phyloP scores from a whole-genome alignment of 2,329 filamentous ascomycete species.

The Talaromyces sp. region DNA sequence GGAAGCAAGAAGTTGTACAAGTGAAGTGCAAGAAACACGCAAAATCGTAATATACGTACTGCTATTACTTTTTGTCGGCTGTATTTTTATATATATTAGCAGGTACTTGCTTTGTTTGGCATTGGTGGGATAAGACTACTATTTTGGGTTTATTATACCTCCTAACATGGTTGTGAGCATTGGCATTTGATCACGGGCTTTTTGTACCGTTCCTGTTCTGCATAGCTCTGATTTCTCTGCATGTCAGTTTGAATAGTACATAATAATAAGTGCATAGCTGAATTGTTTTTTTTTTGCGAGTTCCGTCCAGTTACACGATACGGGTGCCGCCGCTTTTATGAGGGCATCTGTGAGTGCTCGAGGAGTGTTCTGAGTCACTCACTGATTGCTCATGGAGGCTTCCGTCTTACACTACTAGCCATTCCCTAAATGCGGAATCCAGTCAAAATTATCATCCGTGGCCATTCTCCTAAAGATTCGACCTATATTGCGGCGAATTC shows the following conservation, averaged over 20 bases:
- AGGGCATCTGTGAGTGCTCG: too few relatives aligned
- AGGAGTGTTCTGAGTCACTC: too few relatives aligned
- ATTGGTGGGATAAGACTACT: not conserved
- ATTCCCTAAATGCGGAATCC: too few relatives aligned
- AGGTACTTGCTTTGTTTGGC: not conserved
- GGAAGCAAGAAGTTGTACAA: conserved; percentile 38
- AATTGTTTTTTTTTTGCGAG: too few relatives aligned
- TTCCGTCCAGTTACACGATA: too few relatives aligned
- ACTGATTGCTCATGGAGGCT: too few relatives aligned
- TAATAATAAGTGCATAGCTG: not conserved
- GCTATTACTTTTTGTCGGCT: not conserved
- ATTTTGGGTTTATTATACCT: not conserved
- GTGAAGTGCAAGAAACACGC: conserved; percentile 37
- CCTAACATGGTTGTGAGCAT: not conserved
- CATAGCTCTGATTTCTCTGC: not conserved
- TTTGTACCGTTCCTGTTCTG: not conserved
- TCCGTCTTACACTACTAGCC: too few relatives aligned
- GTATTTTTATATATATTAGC: not conserved
- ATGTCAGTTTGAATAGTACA: not conserved
- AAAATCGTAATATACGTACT: conserved; percentile 10
- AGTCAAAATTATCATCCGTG: too few relatives aligned
- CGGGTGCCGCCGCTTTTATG: too few relatives aligned
- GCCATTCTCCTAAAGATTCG: too few relatives aligned
- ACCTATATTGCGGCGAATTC: too few relatives aligned
- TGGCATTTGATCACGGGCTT: not conserved